phyloP scores from a whole-genome alignment of 2,329 filamentous ascomycete species.

The Myrmaecium sp. region DNA sequence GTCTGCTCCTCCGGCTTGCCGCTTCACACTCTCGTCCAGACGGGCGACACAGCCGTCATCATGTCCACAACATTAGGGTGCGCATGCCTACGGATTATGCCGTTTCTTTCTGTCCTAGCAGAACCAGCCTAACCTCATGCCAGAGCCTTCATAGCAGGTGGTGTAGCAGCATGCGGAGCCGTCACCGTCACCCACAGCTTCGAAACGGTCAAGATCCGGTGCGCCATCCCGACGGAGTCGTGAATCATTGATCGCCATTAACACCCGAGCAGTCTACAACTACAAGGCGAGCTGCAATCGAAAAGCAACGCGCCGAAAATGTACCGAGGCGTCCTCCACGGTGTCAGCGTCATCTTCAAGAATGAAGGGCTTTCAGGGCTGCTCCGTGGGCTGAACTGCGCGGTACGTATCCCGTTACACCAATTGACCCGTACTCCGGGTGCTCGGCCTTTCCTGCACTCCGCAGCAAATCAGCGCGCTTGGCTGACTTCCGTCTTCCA shows the following conservation, averaged over 20 bases:
- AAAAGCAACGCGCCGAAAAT: slow-evolving; percentile 72
- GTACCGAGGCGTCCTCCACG: slow-evolving; percentile 84
- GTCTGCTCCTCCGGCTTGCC: too few species aligned
- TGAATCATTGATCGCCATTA: slow-evolving; percentile 7
- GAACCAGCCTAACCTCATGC: too few species aligned
- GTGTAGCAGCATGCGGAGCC: slow-evolving; percentile 90
- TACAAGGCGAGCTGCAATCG: slow-evolving; percentile 86
- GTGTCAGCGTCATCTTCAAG: slow-evolving; percentile 71
- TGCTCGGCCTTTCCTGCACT: slow-evolving; percentile 1
- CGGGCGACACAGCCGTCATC: slow-evolving; percentile 1
- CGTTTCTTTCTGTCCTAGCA: slow-evolving; percentile 1
- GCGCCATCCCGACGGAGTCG: slow-evolving; percentile 14
- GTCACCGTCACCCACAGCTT: slow-evolving; percentile 96
- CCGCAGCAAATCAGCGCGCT: not conserved
- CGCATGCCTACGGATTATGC: slow-evolving; percentile 3
- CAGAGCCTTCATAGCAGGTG: slow-evolving; percentile 84
- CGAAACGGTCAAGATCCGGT: slow-evolving; percentile 98
- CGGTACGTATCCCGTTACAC: slow-evolving; percentile 32
- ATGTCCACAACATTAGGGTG: slow-evolving; percentile 35
- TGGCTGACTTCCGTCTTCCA: too few species aligned
- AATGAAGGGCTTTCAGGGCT: slow-evolving; percentile 80
- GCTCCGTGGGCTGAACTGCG: slow-evolving; percentile 76
- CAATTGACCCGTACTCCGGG: too few species aligned
- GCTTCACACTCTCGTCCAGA: too few species aligned
- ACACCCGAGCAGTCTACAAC: slow-evolving; percentile 51